Evolutionary conservation across 1,139 yeast species (phyloP).

Genomic region (Debaryomyces fabryi): DNA sequence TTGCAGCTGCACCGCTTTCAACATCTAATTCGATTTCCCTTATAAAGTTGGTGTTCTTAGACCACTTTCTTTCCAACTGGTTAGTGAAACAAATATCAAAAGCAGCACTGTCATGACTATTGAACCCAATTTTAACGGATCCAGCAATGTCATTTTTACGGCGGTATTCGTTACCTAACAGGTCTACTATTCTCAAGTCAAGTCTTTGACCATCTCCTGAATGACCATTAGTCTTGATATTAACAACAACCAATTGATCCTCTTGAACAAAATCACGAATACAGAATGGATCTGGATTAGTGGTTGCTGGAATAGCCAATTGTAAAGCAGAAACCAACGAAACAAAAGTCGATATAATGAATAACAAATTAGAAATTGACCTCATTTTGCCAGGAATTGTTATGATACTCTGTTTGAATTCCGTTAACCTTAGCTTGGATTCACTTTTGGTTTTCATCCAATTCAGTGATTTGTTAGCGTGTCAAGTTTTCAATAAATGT

Average conservation of each 20-base stretch:
- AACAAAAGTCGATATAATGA: slow-evolving; percentile 18
- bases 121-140: slow-evolving; percentile 71
- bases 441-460: neutral
- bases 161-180: slow-evolving; percentile 72
- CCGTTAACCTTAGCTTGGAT: neutral
- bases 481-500: slow-evolving; percentile 8
- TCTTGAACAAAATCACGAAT: slow-evolving; percentile 86
- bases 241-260: slow-evolving; percentile 84
- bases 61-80: slow-evolving; percentile 42
- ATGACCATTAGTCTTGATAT: slow-evolving; percentile 70
- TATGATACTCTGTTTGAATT: neutral
- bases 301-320: slow-evolving; percentile 42
- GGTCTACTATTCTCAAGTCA: slow-evolving; percentile 61
- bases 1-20: slow-evolving; percentile 94
- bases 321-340: slow-evolving; percentile 35
- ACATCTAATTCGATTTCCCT: slow-evolving; percentile 86
- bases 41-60: slow-evolving; percentile 37
- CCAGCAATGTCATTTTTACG: slow-evolving; percentile 69
- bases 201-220: slow-evolving; percentile 85
- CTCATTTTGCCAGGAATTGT: slow-evolving; percentile 1
- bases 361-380: neutral
- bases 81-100: slow-evolving; percentile 92
- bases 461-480: slow-evolving; percentile 7
- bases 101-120: slow-evolving; percentile 79
- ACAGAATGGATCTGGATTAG: slow-evolving; percentile 55